A percentile compares a stretch with the other conserved stretches of the same genome.
phyloP scores from a whole-genome alignment of 306 rosid genomes.

The Gynostemma pentaphyllum region DNA sequence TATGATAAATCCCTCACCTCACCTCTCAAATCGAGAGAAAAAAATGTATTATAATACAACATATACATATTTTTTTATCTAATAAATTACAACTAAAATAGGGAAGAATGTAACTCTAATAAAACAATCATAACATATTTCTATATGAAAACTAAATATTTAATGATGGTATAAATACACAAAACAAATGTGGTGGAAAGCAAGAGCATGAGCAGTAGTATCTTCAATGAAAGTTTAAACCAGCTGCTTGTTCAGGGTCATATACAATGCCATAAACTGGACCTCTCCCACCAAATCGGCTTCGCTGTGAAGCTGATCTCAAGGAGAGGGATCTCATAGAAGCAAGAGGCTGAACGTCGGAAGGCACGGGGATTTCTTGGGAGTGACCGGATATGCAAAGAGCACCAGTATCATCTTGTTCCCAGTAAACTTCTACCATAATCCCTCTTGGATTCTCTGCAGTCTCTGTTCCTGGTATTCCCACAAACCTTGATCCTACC shows the following conservation, averaged over 20 bases:
- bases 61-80: background rate
- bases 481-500: slow-evolving; percentile 61
- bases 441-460: slow-evolving; percentile 48
- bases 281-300: slow-evolving; percentile 10
- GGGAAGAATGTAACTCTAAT: background rate
- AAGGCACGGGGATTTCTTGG: slow-evolving; percentile 34
- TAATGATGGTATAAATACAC: background rate
- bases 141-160: background rate
- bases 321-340: slow-evolving; percentile 22
- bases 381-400: slow-evolving; percentile 66
- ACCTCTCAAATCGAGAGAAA: too few relatives aligned
- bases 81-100: background rate
- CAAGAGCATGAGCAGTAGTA: background rate
- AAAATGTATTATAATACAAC: background rate
- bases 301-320: slow-evolving; percentile 15
- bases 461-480: slow-evolving; percentile 66
- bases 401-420: slow-evolving; percentile 67
- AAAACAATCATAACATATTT: background rate
- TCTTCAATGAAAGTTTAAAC: slow-evolving; percentile 18
- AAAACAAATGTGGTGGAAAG: background rate
- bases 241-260: slow-evolving; percentile 31
- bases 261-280: slow-evolving; percentile 40
- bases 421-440: slow-evolving; percentile 83
- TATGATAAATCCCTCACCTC: too few relatives aligned
- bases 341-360: slow-evolving; percentile 15